phyloP scores from a whole-genome alignment of 805 yeast genomes.

The Cyberlindnera euphorbiae region DNA sequence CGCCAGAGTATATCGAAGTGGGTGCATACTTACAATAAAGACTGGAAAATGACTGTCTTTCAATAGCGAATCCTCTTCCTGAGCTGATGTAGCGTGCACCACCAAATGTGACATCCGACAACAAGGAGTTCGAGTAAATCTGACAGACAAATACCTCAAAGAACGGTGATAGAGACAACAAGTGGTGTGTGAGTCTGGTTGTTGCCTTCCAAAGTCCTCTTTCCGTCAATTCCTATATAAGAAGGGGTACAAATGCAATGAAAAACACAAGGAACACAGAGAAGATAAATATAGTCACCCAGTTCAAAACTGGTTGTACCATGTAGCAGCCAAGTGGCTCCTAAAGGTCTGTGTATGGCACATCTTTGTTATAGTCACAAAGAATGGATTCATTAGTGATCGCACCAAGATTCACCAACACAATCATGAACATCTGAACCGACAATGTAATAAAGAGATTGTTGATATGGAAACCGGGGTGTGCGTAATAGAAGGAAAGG shows the following conservation, averaged over 20 bases:
- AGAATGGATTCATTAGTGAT: conserved; percentile 64
- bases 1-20: conserved; percentile 75
- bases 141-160: conserved; percentile 96
- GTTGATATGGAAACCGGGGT: conserved; percentile 93
- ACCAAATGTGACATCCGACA: conserved; percentile 77
- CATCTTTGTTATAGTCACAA: conserved; percentile 61
- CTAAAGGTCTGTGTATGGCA: conserved; percentile 69
- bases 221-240: conserved; percentile 84
- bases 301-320: conserved; percentile 76
- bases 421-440: conserved; percentile 80
- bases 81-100: conserved; percentile 91
- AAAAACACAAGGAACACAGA: conserved; percentile 91
- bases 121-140: conserved; percentile 75
- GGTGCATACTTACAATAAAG: conserved; percentile 74
- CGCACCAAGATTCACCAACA: conserved; percentile 75
- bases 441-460: conserved; percentile 84
- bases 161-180: conserved; percentile 78
- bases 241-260: conserved; percentile 82
- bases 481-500: conserved; percentile 91
- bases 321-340: conserved; percentile 83
- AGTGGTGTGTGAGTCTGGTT: conserved; percentile 66
- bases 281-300: conserved; percentile 85
- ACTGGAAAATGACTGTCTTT: conserved; percentile 65
- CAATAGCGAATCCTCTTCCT: conserved; percentile 90
- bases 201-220: conserved; percentile 76